Base-by-base conservation (phyloP, 345 rosid genomes). In the Raphanus raphanistrum region DNA sequence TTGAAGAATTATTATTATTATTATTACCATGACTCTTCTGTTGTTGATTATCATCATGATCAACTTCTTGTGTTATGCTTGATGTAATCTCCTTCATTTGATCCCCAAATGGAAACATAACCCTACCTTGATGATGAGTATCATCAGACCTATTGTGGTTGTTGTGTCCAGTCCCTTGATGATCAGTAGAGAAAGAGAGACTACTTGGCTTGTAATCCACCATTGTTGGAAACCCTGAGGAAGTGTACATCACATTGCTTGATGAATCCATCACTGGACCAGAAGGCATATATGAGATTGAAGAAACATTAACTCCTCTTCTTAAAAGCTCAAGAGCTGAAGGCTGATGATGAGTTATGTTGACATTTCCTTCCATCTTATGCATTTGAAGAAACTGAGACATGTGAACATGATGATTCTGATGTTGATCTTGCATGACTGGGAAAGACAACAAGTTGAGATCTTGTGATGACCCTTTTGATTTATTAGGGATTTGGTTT, bases 401-500 rank as follows among this genome's bases (percentile, higher is more conserved):
- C 79, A 79, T 74, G 55, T 48, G 55, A 58, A 69, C 66, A 33
- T 61, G 65, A 80, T 80, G 83, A 63, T 38, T 8, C 11, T 41
- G 48, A 16, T 52, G 58, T 2, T 67, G 79, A 58, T 80, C 69
- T 80, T 80, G 83, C 79, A 80, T 80, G 58, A 75, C 72, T 0
- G 83, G 83, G 63, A 80, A 80, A 63, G 83, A 80, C 65, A 80
- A 16, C 68, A 80, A 75, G 76, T 80, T 80, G 45, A 80, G 79
- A 70, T 80, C 83, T 71, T 80, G 79, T 33, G 83, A 70, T 57
- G 82, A 64, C 68, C 58, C 58, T 52, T 15, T 52, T 52, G 58
- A 52, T 15, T 75, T 79, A 28, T 74, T 73, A 61, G 45, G 64
- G 65, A 52, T 52, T 52, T 15, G 58, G 58, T 52, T 52, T 52